Base-by-base conservation (phyloP, 2,329 filamentous ascomycete species). In the Coccinonectria pachysandricola region DNA sequence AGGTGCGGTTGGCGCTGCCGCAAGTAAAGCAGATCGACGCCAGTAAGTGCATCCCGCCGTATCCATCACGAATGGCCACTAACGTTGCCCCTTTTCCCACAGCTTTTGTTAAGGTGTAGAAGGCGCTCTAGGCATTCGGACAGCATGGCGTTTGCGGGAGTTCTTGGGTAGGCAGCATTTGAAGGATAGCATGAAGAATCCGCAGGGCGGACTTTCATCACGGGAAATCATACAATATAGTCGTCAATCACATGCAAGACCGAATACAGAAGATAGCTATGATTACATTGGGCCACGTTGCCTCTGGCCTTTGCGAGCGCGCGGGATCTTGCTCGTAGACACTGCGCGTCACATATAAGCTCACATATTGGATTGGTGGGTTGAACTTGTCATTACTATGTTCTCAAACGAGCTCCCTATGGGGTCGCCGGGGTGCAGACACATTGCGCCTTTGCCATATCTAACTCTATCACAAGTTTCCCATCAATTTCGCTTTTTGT, bases 11-110 rank as follows among this genome's bases (percentile, higher is more conserved):
- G 53, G 81, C 86, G 17, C 56, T 98, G 54, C 91, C 91, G 31
- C 80, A 91, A 54, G 63, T 98, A 27, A 72, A 72, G 51, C 87
- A 98, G 63, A 95, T 98, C 52, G 91, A 98, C 71, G 91, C 91
- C 32, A 92, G 88, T 95, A 66, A 75, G 86, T 83, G 18, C 13
- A 5, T 11, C 7, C 19, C n/a, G 25, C 7, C 2, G 8, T 8
- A 6, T 2, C 5, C 4, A n/a, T 6, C 11, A 12, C 9, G 4
- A 19, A 16, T 4, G n/a, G 19, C 14, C 9, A 29, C 30, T 29
- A 25, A 36, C 14, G 17, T 5, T 26, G 3, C 7, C 6, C 10
- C 9, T 7, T 21, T 13, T 12, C 21, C 11, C 23, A 11, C 16
- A 58, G 53, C 53, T 15, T 56, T 48, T 39, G 49, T 56, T 14